phyloP scores from a whole-genome alignment of 2,329 filamentous ascomycete species.

The Diaporthe vexans region DNA sequence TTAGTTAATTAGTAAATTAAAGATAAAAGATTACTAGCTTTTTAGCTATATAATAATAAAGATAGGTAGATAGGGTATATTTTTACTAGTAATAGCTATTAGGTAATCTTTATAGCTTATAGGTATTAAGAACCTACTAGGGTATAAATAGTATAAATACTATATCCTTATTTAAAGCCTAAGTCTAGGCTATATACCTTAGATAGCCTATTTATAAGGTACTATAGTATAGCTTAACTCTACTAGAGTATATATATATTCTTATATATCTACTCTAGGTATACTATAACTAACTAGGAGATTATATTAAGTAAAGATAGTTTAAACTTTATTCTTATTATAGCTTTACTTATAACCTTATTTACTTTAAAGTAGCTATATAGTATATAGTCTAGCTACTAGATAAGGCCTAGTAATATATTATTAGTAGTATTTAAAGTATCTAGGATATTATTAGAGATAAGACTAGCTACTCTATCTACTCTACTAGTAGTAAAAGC shows the following conservation, averaged over 20 bases:
- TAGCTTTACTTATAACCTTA: neutral
- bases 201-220: too few species aligned
- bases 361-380: neutral
- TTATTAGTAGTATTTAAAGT: neutral
- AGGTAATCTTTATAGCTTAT: too few species aligned
- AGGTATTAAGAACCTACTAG: neutral
- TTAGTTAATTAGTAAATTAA: too few species aligned
- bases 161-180: neutral
- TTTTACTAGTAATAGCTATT: too few species aligned
- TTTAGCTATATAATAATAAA: too few species aligned
- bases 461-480: neutral
- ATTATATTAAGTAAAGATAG: neutral
- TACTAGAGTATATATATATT: neutral
- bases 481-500: neutral
- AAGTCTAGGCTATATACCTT: neutral
- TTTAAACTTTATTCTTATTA: neutral
- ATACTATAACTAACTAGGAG: neutral
- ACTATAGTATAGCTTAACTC: neutral
- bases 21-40: too few species aligned
- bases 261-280: neutral
- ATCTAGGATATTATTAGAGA: neutral
- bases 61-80: too few species aligned
- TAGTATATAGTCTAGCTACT: neutral
- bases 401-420: neutral
- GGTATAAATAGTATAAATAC: too few species aligned